These are phyloP conservation scores for Malus domestica DNA, from an alignment of 306 rosid genomes.

Conservation along the genomic window ASM211411v1 NC_041800.1:26028233-26028732, in stretches of 20 bases:
- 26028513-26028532: conserved; percentile 84
- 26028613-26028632: background rate
- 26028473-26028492: conserved; percentile 72
- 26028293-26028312: background rate
- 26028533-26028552: conserved; percentile 55
- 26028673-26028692: too few species aligned
- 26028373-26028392: background rate
- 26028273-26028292: too few species aligned
- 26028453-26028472: conserved; percentile 48
- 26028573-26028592: conserved; percentile 70
- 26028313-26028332: background rate
- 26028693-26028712: background rate
- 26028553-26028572: conserved; percentile 94
- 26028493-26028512: conserved; percentile 88
- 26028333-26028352: background rate
- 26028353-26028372: conserved; percentile 8
- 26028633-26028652: background rate
- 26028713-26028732: background rate
- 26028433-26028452: conserved; percentile 53
- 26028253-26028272: too few species aligned
- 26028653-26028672: background rate
- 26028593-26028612: background rate
- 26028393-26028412: background rate
- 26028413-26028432: conserved; percentile 60
- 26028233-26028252: too few species aligned